Evolutionary conservation across 331 rosid genomes (phyloP).

Genomic region (Rosa hybrid): DNA sequence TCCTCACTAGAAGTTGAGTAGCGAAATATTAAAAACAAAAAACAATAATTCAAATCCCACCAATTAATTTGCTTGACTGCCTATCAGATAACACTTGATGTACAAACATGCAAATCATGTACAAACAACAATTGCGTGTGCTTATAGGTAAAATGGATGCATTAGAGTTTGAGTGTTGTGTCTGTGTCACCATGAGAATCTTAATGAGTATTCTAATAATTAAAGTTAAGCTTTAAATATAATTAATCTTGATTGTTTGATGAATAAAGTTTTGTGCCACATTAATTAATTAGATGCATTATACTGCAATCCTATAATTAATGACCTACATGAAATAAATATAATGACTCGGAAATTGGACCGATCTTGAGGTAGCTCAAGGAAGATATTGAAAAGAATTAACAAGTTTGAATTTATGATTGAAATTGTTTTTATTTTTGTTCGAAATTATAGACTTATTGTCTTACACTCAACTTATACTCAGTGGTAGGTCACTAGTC

Average conservation of each 20-base stretch:
- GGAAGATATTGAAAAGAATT: neutral
- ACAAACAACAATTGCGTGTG: neutral
- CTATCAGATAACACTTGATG: neutral
- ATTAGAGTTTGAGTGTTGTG: neutral
- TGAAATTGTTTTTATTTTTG: neutral
- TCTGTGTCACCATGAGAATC: constrained; percentile 11
- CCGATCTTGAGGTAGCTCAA: constrained; percentile 4
- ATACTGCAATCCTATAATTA: neutral
- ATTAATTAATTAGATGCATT: neutral
- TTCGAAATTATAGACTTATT: neutral
- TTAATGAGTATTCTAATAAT: neutral
- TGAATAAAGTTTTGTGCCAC: neutral
- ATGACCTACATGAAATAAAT: neutral
- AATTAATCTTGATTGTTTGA: constrained; percentile 8
- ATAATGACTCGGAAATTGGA: constrained; percentile 9
- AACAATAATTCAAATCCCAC: neutral
- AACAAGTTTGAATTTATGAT: neutral
- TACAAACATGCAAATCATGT: neutral
- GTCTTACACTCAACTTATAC: neutral
- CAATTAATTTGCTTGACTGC: neutral
- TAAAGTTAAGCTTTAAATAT: neutral
- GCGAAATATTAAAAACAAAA: too few species aligned
- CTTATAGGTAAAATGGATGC: neutral
- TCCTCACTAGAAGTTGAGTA: neutral
- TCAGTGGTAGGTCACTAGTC: constrained; percentile 17